phyloP scores from a whole-genome alignment of 192 early-diverging fungal genomes.

The Chytriomyces hyalinus region DNA sequence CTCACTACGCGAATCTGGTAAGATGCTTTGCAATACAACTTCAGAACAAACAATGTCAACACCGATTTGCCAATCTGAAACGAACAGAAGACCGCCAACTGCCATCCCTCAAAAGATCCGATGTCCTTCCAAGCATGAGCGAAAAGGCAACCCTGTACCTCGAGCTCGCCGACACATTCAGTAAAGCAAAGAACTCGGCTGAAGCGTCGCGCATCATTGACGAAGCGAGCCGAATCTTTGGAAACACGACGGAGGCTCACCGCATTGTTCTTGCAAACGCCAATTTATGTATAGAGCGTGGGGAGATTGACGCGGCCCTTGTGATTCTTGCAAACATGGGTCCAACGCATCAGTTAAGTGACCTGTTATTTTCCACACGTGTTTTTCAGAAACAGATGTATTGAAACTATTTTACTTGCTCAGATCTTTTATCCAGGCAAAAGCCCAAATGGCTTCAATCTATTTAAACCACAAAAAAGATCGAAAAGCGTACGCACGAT shows the following conservation, averaged over 20 bases:
- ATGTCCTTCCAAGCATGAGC: conserved; percentile 22
- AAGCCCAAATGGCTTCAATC: conserved; percentile 50
- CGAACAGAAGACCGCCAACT: conserved; percentile 1
- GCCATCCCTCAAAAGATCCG: conserved; percentile 32
- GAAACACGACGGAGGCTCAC: conserved; percentile 46
- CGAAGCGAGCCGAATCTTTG: conserved; percentile 50
- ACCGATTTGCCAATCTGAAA: neutral
- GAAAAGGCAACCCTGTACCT: conserved; percentile 51
- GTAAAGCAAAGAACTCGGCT: conserved; percentile 45
- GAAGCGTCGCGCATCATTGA: conserved; percentile 51
- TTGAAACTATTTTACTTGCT: neutral
- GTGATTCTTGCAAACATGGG: conserved; percentile 44
- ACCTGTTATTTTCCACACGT: neutral
- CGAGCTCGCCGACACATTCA: conserved; percentile 49
- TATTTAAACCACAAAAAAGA: conserved; percentile 61
- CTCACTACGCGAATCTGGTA: conserved; percentile 42
- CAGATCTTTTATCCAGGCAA: conserved; percentile 53
- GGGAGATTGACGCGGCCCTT: conserved; percentile 52
- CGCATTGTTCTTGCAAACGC: conserved; percentile 53
- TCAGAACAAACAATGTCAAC: no score
- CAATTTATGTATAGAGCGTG: conserved; percentile 38
- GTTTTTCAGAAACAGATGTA: neutral
- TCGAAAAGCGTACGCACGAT: conserved; percentile 55
- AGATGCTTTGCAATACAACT: neutral
- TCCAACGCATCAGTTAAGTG: conserved; percentile 36